Percentiles rank a stretch among this genome's conserved stretches.
phyloP scores from a whole-genome alignment of 352 stramenopile genomes.

The Globisporangium nodosum region DNA sequence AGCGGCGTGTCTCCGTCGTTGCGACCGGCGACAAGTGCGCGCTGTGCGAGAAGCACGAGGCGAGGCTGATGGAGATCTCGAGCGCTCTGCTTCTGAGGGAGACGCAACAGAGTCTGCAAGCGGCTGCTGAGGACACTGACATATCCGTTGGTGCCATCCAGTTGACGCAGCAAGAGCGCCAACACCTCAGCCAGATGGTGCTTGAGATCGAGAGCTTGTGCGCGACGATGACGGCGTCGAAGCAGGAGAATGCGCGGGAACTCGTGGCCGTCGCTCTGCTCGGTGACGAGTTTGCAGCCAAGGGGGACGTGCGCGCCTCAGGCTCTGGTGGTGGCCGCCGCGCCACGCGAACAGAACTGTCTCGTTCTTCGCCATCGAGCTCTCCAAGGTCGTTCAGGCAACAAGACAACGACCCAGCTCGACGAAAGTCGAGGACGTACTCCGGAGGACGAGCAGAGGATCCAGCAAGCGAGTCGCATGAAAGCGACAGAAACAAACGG shows the following conservation, averaged over 20 bases:
- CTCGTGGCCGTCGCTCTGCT: slow-evolving; percentile 18
- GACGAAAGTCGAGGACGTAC: neutral
- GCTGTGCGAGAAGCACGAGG: slow-evolving; percentile 52
- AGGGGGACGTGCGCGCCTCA: neutral
- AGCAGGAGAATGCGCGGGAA: slow-evolving; percentile 25
- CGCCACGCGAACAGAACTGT: neutral
- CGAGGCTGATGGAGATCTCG: slow-evolving; percentile 41
- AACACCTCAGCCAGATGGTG: slow-evolving; percentile 26
- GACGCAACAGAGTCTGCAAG: slow-evolving; percentile 6
- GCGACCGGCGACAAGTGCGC: slow-evolving; percentile 13
- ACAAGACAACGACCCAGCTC: neutral
- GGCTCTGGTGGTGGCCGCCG: slow-evolving; percentile 3
- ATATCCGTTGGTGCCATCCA: neutral
- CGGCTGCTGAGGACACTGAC: slow-evolving; percentile 2
- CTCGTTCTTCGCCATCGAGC: neutral
- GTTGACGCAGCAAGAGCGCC: slow-evolving; percentile 35
- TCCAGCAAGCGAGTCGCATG: neutral
- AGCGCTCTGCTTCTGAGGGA: slow-evolving; percentile 23
- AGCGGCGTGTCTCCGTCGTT: neutral
- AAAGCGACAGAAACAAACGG: neutral
- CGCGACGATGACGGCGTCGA: slow-evolving; percentile 25
- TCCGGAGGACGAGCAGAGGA: too few species aligned
- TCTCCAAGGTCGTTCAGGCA: neutral
- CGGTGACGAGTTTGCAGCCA: slow-evolving; percentile 11
- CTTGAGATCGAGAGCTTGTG: slow-evolving; percentile 48